A percentile compares a stretch with the other conserved stretches of the same genome.
Evolutionary conservation across 2,329 filamentous ascomycete species (phyloP).

Genomic region (Sclerotinia spermophila): DNA sequence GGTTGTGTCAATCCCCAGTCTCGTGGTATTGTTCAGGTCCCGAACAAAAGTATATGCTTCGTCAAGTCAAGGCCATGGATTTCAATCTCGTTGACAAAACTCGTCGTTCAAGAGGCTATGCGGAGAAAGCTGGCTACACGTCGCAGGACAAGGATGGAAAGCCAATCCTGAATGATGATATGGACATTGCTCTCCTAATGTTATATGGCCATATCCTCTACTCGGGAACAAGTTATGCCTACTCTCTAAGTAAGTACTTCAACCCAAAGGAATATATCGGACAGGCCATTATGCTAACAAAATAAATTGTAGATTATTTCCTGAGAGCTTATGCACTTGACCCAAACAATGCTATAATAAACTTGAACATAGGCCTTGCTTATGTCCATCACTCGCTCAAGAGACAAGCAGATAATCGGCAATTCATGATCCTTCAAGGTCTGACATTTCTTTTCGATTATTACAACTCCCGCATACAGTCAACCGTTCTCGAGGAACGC

Average conservation of each 20-base stretch:
- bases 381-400: constrained; percentile 91
- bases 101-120: constrained; percentile 43
- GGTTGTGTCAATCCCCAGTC: constrained; percentile 68
- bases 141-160: constrained; percentile 37
- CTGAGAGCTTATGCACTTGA: constrained; percentile 72
- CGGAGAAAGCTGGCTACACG: constrained; percentile 43
- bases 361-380: constrained; percentile 74
- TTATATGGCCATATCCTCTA: constrained; percentile 90
- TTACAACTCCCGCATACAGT: constrained; percentile 53
- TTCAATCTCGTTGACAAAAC: constrained; percentile 55
- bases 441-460: constrained; percentile 77
- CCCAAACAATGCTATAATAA: constrained; percentile 71
- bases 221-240: constrained; percentile 76
- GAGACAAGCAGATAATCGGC: constrained; percentile 82
- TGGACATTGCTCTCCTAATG: constrained; percentile 79
- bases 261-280: background rate
- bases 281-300: background rate
- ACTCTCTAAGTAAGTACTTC: constrained; percentile 72
- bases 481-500: constrained; percentile 42
- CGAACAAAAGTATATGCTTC: constrained; percentile 84
- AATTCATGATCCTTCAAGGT: constrained; percentile 82
- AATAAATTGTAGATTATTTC: constrained; percentile 66
- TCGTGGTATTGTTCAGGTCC: constrained; percentile 77
- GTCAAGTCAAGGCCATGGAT: constrained; percentile 89
- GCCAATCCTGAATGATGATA: constrained; percentile 33